These are phyloP conservation scores for Sclerotinia spermophila DNA, from an alignment of 2,329 filamentous ascomycete species.

Conservation along the genomic window DNA sequence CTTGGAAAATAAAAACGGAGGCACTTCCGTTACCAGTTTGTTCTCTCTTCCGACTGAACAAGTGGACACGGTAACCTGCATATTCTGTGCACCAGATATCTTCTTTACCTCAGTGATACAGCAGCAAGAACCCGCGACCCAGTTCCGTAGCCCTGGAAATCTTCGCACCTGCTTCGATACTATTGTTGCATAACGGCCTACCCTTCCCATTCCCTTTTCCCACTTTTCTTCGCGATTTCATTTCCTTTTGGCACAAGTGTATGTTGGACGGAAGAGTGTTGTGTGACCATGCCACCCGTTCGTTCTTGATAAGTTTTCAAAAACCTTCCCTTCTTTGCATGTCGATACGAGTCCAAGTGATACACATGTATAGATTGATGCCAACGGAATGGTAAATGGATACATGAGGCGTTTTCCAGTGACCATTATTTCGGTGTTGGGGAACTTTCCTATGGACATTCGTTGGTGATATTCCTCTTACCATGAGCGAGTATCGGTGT, in stretches of 20 bases:
- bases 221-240: slow-evolving; percentile 3
- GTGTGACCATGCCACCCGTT: background rate
- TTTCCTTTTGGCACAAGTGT: background rate
- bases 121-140: slow-evolving; percentile 11
- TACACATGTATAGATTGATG: slow-evolving; percentile 4
- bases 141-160: slow-evolving; percentile 15
- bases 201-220: background rate
- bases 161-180: slow-evolving; percentile 2
- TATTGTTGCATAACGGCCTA: slow-evolving; percentile 11
- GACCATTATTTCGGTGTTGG: background rate
- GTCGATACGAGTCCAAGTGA: slow-evolving; percentile 12
- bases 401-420: background rate
- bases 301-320: background rate
- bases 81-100: slow-evolving; percentile 7
- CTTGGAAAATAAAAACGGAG: background rate
- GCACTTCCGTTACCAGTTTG: background rate
- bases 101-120: slow-evolving; percentile 5
- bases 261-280: background rate
- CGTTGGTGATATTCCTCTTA: background rate
- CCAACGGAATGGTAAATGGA: slow-evolving; percentile 13
- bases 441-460: background rate
- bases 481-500: background rate
- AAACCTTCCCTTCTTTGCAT: background rate
- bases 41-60: background rate
- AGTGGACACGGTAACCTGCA: slow-evolving; percentile 7